These are phyloP conservation scores for Scopulariopsis brevicaulis DNA, from an alignment of 2,329 filamentous ascomycete species.

Conservation along the genomic window DNA sequence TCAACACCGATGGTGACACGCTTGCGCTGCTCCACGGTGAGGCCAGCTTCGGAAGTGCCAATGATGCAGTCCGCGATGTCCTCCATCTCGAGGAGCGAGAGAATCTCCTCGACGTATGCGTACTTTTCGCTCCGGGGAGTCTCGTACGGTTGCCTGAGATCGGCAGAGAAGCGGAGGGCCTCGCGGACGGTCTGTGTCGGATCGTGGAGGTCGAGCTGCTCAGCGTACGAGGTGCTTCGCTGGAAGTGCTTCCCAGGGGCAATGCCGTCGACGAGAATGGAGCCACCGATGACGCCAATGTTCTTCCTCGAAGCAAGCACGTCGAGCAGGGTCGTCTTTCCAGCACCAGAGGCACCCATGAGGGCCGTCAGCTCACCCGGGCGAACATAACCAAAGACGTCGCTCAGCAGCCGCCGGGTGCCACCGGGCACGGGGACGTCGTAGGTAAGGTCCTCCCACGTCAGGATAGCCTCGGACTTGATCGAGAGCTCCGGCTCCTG, in stretches of 20 bases:
- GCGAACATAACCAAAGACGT: slow-evolving; percentile 57
- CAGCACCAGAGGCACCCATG: slow-evolving; percentile 77
- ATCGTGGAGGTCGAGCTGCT: slow-evolving; percentile 52
- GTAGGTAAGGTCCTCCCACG: slow-evolving; percentile 80
- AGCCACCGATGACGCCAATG: slow-evolving; percentile 46
- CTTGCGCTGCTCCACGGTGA: slow-evolving; percentile 55
- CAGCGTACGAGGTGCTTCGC: slow-evolving; percentile 49
- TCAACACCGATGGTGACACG: slow-evolving; percentile 90
- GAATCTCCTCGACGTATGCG: slow-evolving; percentile 50
- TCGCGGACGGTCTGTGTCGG: slow-evolving; percentile 52
- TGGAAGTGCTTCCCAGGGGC: slow-evolving; percentile 50
- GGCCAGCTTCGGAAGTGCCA: slow-evolving; percentile 52
- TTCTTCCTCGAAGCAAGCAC: slow-evolving; percentile 55
- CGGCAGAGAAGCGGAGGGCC: slow-evolving; percentile 50
- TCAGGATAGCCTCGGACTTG: slow-evolving; percentile 56
- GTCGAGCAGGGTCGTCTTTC: slow-evolving; percentile 77
- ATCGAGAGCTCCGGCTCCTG: slow-evolving; percentile 40
- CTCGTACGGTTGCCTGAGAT: slow-evolving; percentile 44
- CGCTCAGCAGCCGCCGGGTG: slow-evolving; percentile 41
- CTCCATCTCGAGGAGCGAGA: slow-evolving; percentile 47
- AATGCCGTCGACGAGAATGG: slow-evolving; percentile 43
- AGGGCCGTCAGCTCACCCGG: slow-evolving; percentile 68
- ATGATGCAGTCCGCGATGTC: slow-evolving; percentile 47
- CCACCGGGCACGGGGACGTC: slow-evolving; percentile 50
- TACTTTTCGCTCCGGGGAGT: slow-evolving; percentile 44